Conservation (phyloP, 2,329 filamentous ascomycete species). For the Colletotrichum endophyticum region DNA sequence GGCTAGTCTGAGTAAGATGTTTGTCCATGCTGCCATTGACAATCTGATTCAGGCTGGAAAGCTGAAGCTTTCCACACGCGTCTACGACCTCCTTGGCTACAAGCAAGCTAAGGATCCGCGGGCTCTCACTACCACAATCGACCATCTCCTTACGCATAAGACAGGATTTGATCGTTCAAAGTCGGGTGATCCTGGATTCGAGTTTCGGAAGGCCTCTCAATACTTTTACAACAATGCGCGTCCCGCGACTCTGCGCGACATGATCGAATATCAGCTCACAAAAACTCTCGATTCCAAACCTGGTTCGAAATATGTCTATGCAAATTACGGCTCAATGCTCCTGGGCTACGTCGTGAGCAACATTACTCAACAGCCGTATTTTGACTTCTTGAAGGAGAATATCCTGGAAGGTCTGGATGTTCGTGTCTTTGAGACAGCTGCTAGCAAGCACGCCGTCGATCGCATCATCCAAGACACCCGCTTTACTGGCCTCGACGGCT, state of each 20-base stretch:
- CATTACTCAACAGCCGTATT: conserved; percentile 5
- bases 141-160: conserved; percentile 7
- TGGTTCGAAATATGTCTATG: neutral
- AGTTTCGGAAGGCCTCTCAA: conserved; percentile 5
- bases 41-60: conserved; percentile 8
- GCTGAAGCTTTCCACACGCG: neutral
- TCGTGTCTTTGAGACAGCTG: conserved; percentile 14
- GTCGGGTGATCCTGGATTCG: conserved; percentile 6
- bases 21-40: conserved; percentile 17
- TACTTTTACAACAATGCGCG: neutral
- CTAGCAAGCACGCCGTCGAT: conserved; percentile 2
- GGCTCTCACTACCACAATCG: conserved; percentile 10
- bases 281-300: conserved; percentile 15
- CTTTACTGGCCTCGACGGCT: conserved; percentile 4
- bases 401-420: conserved; percentile 15
- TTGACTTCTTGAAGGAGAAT: neutral
- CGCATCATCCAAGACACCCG: conserved; percentile 19
- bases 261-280: conserved; percentile 21
- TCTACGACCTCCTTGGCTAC: conserved; percentile 13
- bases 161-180: conserved; percentile 8
- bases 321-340: conserved; percentile 20
- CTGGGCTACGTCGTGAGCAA: conserved; percentile 19
- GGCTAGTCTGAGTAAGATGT: conserved; percentile 22
- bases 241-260: conserved; percentile 13
- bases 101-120: neutral